Conservation (phyloP, 352 stramenopile species). For the Phytophthora foliorum region DNA sequence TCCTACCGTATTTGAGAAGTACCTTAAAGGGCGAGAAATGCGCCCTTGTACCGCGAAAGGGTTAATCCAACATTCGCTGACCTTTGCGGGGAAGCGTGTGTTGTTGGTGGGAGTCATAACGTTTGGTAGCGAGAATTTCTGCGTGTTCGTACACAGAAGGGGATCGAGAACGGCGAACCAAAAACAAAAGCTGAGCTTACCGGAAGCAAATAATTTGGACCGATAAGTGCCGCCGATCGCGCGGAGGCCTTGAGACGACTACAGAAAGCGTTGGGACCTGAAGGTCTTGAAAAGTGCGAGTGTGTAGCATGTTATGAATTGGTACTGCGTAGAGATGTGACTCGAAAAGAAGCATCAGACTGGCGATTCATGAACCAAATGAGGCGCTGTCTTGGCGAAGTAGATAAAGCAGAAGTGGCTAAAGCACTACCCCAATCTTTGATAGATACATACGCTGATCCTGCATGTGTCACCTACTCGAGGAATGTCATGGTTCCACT, state of each 20-base stretch:
- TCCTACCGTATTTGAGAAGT: no score
- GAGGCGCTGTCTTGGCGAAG: background rate
- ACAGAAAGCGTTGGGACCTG: background rate
- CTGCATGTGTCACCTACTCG: background rate
- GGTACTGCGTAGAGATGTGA: background rate
- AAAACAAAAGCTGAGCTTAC: no score
- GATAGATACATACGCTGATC: background rate
- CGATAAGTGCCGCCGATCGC: background rate
- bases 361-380: constrained; percentile 10
- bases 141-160: no score
- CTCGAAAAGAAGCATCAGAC: constrained; percentile 4
- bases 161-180: no score
- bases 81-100: no score
- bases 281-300: background rate
- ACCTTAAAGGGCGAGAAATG: no score
- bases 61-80: no score
- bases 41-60: no score
- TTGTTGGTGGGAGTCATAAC: no score
- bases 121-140: no score
- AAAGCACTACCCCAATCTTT: background rate
- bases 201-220: no score
- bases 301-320: background rate
- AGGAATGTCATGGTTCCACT: constrained; percentile 15
- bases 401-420: no score
- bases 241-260: background rate